Evolutionary conservation across 306 rosid species (phyloP).

Genomic region (Cicer pinnatifidum): DNA sequence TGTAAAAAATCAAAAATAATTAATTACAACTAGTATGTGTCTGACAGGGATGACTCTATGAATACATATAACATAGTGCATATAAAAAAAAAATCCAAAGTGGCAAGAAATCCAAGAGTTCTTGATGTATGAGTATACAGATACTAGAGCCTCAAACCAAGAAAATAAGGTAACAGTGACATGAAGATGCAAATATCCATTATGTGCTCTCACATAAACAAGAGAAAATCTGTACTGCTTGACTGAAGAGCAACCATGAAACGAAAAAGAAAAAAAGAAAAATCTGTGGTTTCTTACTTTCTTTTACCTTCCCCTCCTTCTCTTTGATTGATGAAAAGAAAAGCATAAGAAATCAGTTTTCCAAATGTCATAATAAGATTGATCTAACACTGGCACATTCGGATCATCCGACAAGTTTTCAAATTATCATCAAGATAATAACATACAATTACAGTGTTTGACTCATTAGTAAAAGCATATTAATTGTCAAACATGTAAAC

Average conservation of each 20-base stretch:
- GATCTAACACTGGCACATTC: not conserved
- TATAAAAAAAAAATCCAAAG: conserved; percentile 7
- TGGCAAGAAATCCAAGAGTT: conserved; percentile 15
- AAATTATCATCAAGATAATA: conserved; percentile 26
- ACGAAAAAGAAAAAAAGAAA: not conserved
- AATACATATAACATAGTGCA: not conserved
- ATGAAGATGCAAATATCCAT: not conserved
- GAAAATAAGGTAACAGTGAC: conserved; percentile 15
- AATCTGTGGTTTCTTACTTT: not conserved
- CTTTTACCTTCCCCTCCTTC: not conserved
- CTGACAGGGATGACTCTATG: conserved; percentile 9
- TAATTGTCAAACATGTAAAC: conserved; percentile 25
- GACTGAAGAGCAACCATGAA: conserved; percentile 16
- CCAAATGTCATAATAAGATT: conserved; percentile 36
- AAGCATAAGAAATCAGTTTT: conserved; percentile 32
- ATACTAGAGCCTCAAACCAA: conserved; percentile 33
- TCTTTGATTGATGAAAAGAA: conserved; percentile 27
- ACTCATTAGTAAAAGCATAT: conserved; percentile 24
- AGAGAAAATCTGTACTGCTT: conserved; percentile 13
- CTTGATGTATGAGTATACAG: not conserved
- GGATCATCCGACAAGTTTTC: conserved; percentile 13
- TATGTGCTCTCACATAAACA: conserved; percentile 8
- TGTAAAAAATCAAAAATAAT: conserved; percentile 26
- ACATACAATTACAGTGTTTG: conserved; percentile 28
- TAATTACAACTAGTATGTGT: conserved; percentile 22